These are phyloP conservation scores for Cryoendolithus antarcticus DNA, from an alignment of 2,329 filamentous ascomycete genomes.

Conservation along the genomic window DNA sequence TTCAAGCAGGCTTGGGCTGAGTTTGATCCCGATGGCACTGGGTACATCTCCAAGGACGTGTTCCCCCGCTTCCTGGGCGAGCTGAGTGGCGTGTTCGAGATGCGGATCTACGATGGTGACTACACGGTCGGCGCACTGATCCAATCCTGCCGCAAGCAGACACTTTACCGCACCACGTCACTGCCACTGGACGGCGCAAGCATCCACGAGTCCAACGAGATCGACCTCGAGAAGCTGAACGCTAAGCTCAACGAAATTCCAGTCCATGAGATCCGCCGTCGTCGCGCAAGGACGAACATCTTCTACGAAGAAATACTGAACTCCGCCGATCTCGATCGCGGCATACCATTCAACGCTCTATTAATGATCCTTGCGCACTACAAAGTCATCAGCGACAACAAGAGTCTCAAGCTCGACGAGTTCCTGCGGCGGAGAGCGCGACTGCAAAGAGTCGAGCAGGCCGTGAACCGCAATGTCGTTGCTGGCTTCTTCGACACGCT, in stretches of 20 bases:
- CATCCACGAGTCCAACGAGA: slow-evolving; percentile 23
- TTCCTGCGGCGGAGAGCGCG: slow-evolving; percentile 82
- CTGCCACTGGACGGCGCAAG: slow-evolving; percentile 31
- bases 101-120: slow-evolving; percentile 88
- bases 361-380: slow-evolving; percentile 96
- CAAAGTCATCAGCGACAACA: slow-evolving; percentile 96
- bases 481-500: slow-evolving; percentile 92
- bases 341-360: slow-evolving; percentile 83
- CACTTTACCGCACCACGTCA: slow-evolving; percentile 36
- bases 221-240: slow-evolving; percentile 69
- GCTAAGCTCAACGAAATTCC: slow-evolving; percentile 62
- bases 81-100: slow-evolving; percentile 88
- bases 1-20: slow-evolving; percentile 99
- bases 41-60: slow-evolving; percentile 78
- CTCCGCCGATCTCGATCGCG: slow-evolving; percentile 75
- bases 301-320: slow-evolving; percentile 97
- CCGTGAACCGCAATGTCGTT: slow-evolving; percentile 79
- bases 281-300: slow-evolving; percentile 72
- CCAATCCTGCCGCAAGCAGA: slow-evolving; percentile 58
- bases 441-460: slow-evolving; percentile 87
- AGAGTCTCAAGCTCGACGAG: slow-evolving; percentile 88
- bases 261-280: slow-evolving; percentile 57
- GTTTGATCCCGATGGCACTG: slow-evolving; percentile 80
- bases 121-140: slow-evolving; percentile 78
- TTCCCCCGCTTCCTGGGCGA: slow-evolving; percentile 82